Percentiles rank a stretch among this genome's conserved stretches.
Evolutionary conservation across 2,329 filamentous ascomycete genomes (phyloP).

Genomic region (Cordyceps fumosorosea): DNA sequence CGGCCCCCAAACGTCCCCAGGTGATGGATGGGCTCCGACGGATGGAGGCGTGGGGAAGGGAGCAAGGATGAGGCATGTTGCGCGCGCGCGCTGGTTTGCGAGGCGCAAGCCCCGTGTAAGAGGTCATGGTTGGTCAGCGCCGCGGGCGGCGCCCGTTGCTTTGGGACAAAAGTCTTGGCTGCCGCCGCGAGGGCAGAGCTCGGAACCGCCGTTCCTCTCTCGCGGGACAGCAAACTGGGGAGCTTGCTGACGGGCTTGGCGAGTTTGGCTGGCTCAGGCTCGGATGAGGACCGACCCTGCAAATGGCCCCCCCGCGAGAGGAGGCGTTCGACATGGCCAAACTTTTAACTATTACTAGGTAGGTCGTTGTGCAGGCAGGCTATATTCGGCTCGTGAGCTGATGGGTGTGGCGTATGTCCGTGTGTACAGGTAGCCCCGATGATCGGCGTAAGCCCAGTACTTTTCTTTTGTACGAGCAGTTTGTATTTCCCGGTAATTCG

Average conservation of each 20-base stretch:
- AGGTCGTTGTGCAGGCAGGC: neutral
- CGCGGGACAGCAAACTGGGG: neutral
- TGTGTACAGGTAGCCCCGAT: neutral
- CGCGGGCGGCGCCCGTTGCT: neutral
- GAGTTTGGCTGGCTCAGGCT: neutral
- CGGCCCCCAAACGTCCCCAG: neutral
- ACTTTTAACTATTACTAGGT: neutral
- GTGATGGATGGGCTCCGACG: constrained; percentile 1
- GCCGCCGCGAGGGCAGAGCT: neutral
- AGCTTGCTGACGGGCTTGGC: neutral
- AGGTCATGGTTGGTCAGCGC: constrained; percentile 2
- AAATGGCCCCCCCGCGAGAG: neutral
- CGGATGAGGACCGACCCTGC: neutral
- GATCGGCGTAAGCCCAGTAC: neutral
- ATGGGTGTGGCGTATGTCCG: neutral
- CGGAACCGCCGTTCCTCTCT: neutral
- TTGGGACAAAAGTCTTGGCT: neutral
- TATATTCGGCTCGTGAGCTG: neutral
- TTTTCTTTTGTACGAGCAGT: neutral
- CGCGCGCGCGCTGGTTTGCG: neutral
- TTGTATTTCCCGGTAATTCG: neutral
- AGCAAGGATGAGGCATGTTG: neutral
- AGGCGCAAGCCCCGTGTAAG: neutral
- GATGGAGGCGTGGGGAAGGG: constrained; percentile 2
- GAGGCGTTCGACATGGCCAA: neutral